These are phyloP conservation scores for Beauveria varroae DNA, from an alignment of 2,329 filamentous ascomycete genomes.

Conservation along the genomic window DNA sequence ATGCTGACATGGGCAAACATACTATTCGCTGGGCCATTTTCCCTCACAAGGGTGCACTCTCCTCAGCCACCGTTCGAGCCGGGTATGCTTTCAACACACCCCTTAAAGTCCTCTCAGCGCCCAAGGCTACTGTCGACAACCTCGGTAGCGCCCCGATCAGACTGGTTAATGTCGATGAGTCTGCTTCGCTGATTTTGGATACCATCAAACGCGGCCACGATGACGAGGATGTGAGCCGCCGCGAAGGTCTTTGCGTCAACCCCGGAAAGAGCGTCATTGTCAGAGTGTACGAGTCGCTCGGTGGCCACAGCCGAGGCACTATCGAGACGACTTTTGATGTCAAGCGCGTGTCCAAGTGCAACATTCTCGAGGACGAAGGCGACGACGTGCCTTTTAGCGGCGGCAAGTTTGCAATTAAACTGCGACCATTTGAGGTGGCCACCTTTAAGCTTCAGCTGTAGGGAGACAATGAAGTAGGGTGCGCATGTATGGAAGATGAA, in stretches of 20 bases:
- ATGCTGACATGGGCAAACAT: slow-evolving; percentile 90
- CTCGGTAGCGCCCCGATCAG: slow-evolving; percentile 45
- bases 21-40: slow-evolving; percentile 85
- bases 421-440: slow-evolving; percentile 79
- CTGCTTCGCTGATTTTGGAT: slow-evolving; percentile 68
- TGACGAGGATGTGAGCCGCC: slow-evolving; percentile 63
- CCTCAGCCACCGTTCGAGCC: slow-evolving; percentile 67
- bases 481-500: slow-evolving; percentile 17
- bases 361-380: slow-evolving; percentile 80
- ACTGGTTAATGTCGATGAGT: slow-evolving; percentile 49
- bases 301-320: slow-evolving; percentile 67
- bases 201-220: slow-evolving; percentile 90
- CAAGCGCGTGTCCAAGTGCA: slow-evolving; percentile 72
- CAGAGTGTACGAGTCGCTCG: slow-evolving; percentile 81
- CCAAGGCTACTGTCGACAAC: slow-evolving; percentile 20
- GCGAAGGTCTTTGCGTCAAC: slow-evolving; percentile 54
- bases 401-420: slow-evolving; percentile 50
- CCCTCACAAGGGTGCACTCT: slow-evolving; percentile 69
- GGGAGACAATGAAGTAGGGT: slow-evolving; percentile 21
- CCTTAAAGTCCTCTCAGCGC: slow-evolving; percentile 35
- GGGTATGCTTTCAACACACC: slow-evolving; percentile 90
- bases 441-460: slow-evolving; percentile 61
- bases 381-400: slow-evolving; percentile 51
- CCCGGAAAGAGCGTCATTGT: slow-evolving; percentile 74
- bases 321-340: slow-evolving; percentile 64